A percentile compares a stretch with the other conserved stretches of the same genome.
Evolutionary conservation across 176 grass and related monocot species (phyloP).

Genomic region (Calamus simplicifolius): DNA sequence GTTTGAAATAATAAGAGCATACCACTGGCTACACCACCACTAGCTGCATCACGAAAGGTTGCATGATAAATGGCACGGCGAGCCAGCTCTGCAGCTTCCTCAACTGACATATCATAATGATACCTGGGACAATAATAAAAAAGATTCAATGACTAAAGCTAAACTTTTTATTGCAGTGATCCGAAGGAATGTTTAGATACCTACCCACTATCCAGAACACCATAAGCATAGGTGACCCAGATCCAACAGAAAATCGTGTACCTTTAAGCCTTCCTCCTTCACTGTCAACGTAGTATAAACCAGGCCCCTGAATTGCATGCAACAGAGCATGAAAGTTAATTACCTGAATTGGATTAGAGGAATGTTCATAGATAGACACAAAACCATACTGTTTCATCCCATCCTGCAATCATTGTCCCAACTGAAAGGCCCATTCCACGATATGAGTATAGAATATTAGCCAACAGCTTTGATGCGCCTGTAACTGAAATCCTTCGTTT

Average conservation of each 20-base stretch:
- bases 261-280: conserved; percentile 89
- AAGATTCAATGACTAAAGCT: background rate
- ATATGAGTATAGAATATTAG: conserved; percentile 87
- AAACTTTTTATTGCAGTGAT: background rate
- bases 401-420: conserved; percentile 98
- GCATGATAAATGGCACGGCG: conserved; percentile 83
- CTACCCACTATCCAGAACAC: conserved; percentile 76
- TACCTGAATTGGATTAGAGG: too few species aligned
- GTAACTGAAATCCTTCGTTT: conserved; percentile 84
- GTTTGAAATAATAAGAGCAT: conserved; percentile 13
- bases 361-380: too few species aligned
- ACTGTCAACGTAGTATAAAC: conserved; percentile 94
- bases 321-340: too few species aligned
- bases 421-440: conserved; percentile 87
- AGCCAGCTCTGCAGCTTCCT: conserved; percentile 79
- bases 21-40: conserved; percentile 91
- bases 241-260: conserved; percentile 82
- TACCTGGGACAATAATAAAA: conserved; percentile 47
- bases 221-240: conserved; percentile 93
- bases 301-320: conserved; percentile 48
- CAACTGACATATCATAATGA: conserved; percentile 58
- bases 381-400: conserved; percentile 71
- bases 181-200: conserved; percentile 3
- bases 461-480: conserved; percentile 75
- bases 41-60: conserved; percentile 86